Base-by-base conservation (phyloP, 306 rosid genomes). In the Gastrolobium villosum region DNA sequence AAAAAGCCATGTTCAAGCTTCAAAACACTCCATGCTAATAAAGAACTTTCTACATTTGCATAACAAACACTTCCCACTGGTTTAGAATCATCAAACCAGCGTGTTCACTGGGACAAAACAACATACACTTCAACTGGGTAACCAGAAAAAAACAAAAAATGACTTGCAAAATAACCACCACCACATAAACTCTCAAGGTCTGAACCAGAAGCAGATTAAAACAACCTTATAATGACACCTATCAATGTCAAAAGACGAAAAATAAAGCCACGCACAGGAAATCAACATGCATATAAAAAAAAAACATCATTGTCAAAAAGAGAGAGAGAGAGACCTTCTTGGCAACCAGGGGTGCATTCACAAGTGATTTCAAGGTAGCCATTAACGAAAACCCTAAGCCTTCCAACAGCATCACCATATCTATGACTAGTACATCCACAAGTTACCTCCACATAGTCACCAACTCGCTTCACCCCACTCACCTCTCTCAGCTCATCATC, bases 311-410 rank as follows among this genome's bases (percentile, higher is more conserved):
- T 56, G 50, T 65, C 31, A 46, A 15, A n/a, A n/a, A 52, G 76
- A 77, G 54, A 71, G 83, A 74, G 79, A 84, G 53, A 80, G 74
- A 84, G 85, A 94, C 98, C 98, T 94, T 94, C 97, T 70, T 90
- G 84, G 85, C 98, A 94, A 75, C 97, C 97, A 85, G 98, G 98
- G 82, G 97, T 92, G 97, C 98, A 94, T 84, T 94, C 97, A 75
- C 98, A 94, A 76, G 88, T 72, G 92, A 94, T 87, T 84, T 92
- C 87, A 37, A 94, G 98, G 78, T 81, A 90, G 5, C 98, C 98
- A 86, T 86, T 94, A 10, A 83, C 15, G 90, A 87, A 94, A 94
- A 94, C 98, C 98, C 97, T 94, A 92, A 94, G 98, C 82, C 98
- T 89, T 14, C 98, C 98, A 56, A 94, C 98, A 75, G 98, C 97